These are phyloP conservation scores for Colletotrichum tropicicola DNA, from an alignment of 2,329 filamentous ascomycete genomes.

Conservation along the genomic window DNA sequence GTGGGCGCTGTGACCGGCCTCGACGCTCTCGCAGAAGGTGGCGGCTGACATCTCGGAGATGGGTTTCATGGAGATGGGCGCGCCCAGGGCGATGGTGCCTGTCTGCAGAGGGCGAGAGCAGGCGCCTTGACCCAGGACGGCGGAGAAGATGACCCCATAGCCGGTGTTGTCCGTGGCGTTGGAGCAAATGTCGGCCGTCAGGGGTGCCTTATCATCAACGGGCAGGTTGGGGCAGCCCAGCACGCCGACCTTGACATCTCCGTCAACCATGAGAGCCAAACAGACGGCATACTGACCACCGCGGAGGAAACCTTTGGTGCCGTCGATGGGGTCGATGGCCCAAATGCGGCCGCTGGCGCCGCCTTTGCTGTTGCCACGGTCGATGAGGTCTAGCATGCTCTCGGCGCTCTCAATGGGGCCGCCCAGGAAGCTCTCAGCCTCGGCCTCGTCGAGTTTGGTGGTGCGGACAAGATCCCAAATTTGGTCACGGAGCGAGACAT, in stretches of 20 bases:
- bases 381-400: slow-evolving; percentile 73
- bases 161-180: slow-evolving; percentile 79
- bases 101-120: slow-evolving; percentile 76
- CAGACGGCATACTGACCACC: slow-evolving; percentile 98
- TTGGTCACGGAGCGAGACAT: slow-evolving; percentile 70
- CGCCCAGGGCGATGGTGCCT: slow-evolving; percentile 58
- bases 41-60: slow-evolving; percentile 79
- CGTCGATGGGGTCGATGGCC: slow-evolving; percentile 97
- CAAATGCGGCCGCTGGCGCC: slow-evolving; percentile 84
- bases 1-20: slow-evolving; percentile 91
- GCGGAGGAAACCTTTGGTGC: slow-evolving; percentile 95
- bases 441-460: slow-evolving; percentile 72
- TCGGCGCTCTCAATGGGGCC: slow-evolving; percentile 73
- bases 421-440: slow-evolving; percentile 74
- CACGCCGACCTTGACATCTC: slow-evolving; percentile 92
- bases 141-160: slow-evolving; percentile 89
- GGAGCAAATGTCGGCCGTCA: slow-evolving; percentile 77
- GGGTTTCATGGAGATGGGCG: slow-evolving; percentile 80
- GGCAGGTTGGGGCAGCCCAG: slow-evolving; percentile 96
- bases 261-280: slow-evolving; percentile 89
- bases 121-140: slow-evolving; percentile 81
- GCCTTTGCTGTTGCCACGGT: slow-evolving; percentile 74
- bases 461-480: slow-evolving; percentile 86
- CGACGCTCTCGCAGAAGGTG: slow-evolving; percentile 96
- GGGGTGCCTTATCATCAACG: slow-evolving; percentile 77